Conservation (phyloP, 2,329 filamentous ascomycete genomes). For the Didymella exigua region DNA sequence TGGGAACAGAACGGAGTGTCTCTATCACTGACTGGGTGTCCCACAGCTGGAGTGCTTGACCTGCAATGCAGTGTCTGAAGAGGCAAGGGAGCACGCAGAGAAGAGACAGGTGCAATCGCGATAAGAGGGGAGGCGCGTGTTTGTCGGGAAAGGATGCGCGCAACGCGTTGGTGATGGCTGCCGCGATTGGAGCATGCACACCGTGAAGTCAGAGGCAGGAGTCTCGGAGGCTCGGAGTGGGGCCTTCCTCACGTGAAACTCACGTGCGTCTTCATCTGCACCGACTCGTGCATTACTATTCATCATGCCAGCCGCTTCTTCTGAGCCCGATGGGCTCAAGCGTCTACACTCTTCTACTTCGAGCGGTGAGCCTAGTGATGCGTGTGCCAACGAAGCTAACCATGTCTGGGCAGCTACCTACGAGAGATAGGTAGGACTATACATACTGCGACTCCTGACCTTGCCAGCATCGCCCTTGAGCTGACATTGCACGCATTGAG, state of each 20-base stretch:
- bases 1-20: constrained; percentile 34
- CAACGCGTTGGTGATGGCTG: constrained; percentile 18
- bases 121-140: constrained; percentile 14
- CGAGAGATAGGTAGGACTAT: too few relatives aligned
- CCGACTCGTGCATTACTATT: too few relatives aligned
- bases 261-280: too few relatives aligned
- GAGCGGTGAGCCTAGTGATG: too few relatives aligned
- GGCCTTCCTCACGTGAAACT: constrained; percentile 11
- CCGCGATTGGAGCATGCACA: constrained; percentile 8
- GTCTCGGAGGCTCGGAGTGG: constrained; percentile 1
- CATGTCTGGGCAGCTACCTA: not conserved
- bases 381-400: not conserved
- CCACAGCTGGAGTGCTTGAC: constrained; percentile 31
- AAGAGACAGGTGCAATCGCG: constrained; percentile 33
- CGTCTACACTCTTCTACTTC: not conserved
- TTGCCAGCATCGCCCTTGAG: not conserved
- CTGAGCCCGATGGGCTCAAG: too few relatives aligned
- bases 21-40: constrained; percentile 47
- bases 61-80: constrained; percentile 28
- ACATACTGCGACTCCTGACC: not conserved
- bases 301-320: too few relatives aligned
- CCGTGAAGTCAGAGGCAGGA: constrained; percentile 5
- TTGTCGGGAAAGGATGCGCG: constrained; percentile 16
- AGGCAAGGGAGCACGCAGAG: constrained; percentile 36
- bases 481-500: not conserved